Conservation (phyloP, 495 filamentous ascomycete species). For the Extremus antarcticus region DNA sequence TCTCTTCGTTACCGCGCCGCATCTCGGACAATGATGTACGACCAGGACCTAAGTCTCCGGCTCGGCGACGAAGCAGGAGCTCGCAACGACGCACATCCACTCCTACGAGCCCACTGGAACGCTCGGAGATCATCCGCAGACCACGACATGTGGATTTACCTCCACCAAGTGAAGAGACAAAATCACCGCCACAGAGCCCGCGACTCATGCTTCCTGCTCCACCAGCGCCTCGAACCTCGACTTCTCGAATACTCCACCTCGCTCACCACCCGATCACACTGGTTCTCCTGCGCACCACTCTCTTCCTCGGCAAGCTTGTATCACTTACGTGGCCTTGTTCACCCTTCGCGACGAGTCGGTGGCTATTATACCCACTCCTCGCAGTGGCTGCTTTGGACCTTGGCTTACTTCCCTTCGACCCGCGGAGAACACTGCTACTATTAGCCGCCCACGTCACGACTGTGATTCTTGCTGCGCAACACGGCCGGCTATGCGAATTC, state of each 20-base stretch:
- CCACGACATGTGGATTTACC: conserved; percentile 22
- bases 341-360: conserved; percentile 48
- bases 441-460: conserved; percentile 8
- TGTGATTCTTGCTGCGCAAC: conserved; percentile 3
- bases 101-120: conserved; percentile 15
- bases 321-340: conserved; percentile 48
- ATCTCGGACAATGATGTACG: conserved; percentile 29
- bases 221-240: conserved; percentile 4
- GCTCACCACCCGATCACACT: conserved; percentile 27
- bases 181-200: conserved; percentile 15
- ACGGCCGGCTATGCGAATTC: conserved; percentile 6
- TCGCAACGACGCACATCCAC: conserved; percentile 25
- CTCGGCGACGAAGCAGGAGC: neutral
- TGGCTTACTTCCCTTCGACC: conserved; percentile 1
- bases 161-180: neutral
- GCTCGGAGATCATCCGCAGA: conserved; percentile 17
- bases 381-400: conserved; percentile 46
- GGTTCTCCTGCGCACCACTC: conserved; percentile 5
- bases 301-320: conserved; percentile 48
- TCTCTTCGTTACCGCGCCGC: conserved; percentile 24
- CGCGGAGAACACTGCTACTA: conserved; percentile 6
- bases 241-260: conserved; percentile 31
- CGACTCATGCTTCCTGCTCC: conserved; percentile 25
- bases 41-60: conserved; percentile 3
- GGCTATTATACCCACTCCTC: conserved; percentile 51